phyloP scores from a whole-genome alignment of 2,329 filamentous ascomycete genomes.

The Alternaria sp. region DNA sequence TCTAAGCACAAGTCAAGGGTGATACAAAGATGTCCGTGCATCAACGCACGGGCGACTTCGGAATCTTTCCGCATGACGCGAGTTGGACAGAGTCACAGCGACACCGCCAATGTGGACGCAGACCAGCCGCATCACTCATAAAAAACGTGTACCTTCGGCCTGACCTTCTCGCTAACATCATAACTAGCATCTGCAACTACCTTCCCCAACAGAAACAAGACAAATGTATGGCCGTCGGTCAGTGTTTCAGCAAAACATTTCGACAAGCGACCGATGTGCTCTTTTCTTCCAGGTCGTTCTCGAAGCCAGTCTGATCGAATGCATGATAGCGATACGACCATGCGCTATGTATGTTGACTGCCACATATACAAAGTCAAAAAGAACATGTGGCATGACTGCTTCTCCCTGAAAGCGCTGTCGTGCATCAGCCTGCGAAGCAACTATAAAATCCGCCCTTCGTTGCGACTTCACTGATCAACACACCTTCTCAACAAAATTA shows the following conservation, averaged over 20 bases:
- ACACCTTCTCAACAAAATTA: background rate
- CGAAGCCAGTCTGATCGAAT: background rate
- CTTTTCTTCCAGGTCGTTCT: background rate
- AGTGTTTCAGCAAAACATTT: background rate
- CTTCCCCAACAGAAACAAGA: too few species aligned
- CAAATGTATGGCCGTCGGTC: too few species aligned
- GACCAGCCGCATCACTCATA: background rate
- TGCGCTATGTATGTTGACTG: too few species aligned
- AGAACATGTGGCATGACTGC: background rate
- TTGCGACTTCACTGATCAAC: background rate
- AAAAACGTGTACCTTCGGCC: background rate
- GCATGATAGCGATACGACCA: background rate
- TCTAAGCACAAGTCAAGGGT: too few species aligned
- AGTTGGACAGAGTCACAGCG: background rate
- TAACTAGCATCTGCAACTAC: background rate
- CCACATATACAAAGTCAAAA: background rate
- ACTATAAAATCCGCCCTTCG: background rate
- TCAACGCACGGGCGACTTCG: background rate
- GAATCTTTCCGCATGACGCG: background rate
- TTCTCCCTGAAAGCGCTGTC: background rate
- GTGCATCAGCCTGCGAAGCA: background rate
- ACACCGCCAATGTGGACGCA: background rate
- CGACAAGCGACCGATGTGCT: background rate
- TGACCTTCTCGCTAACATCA: background rate
- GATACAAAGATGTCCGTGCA: background rate